These are phyloP conservation scores for Cydonia oblonga DNA, from an alignment of 331 rosid genomes.

Conservation along the genomic window DNA sequence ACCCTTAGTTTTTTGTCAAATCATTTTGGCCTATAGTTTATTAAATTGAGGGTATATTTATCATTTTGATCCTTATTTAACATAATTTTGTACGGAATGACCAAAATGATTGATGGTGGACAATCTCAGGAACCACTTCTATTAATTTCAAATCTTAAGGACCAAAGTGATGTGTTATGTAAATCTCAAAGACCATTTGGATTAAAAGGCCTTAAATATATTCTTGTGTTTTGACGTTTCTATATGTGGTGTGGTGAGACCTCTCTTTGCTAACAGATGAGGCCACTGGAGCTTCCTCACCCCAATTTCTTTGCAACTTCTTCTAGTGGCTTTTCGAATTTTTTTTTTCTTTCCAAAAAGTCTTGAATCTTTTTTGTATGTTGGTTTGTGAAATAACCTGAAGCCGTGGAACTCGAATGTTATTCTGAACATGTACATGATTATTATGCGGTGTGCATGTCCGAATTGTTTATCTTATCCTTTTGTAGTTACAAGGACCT, in stretches of 20 bases:
- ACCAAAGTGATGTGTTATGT: no score
- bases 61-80: no score
- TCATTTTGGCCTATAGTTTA: no score
- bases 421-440: not conserved
- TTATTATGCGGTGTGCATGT: not conserved
- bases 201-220: not conserved
- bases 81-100: fast-evolving
- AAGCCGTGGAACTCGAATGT: constrained; percentile 1
- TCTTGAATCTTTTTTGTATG: not conserved
- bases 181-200: no score
- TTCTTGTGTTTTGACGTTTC: constrained; percentile 2
- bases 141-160: no score
- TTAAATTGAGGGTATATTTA: no score
- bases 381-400: constrained; percentile 17
- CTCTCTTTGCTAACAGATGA: no score
- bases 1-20: no score
- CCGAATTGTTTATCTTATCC: not conserved
- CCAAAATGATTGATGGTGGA: no score
- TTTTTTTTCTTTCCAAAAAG: constrained; percentile 3
- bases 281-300: no score
- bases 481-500: not conserved
- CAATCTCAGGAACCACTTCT: no score
- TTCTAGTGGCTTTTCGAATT: not conserved
- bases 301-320: not conserved
- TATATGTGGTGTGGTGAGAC: constrained; percentile 8